Percentiles rank a stretch among this genome's conserved stretches.
Evolutionary conservation across 2,329 filamentous ascomycete species (phyloP).

Genomic region (Cadophora sp.): DNA sequence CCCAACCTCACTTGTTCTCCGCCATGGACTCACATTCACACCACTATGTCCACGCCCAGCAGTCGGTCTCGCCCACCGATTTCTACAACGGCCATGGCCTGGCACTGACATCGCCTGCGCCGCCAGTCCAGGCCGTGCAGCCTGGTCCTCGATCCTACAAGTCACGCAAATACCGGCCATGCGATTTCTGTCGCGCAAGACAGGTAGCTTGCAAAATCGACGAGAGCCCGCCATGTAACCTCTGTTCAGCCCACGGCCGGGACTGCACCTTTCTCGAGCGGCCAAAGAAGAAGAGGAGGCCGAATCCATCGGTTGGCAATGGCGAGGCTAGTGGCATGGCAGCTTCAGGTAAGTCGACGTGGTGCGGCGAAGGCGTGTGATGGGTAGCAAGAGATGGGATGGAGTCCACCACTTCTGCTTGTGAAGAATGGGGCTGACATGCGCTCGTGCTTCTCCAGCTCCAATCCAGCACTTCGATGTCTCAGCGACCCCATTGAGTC

Average conservation of each 20-base stretch:
- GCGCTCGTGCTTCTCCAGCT: constrained; percentile 25
- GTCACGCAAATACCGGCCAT: constrained; percentile 48
- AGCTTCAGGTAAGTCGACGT: constrained; percentile 35
- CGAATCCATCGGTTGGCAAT: constrained; percentile 36
- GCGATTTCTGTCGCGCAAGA: constrained; percentile 54
- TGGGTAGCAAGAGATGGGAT: constrained; percentile 11
- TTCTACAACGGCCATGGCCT: constrained; percentile 41
- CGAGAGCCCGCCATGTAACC: constrained; percentile 50
- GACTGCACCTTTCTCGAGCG: constrained; percentile 54
- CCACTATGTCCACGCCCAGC: constrained; percentile 30
- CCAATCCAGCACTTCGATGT: constrained; percentile 39
- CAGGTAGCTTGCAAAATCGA: constrained; percentile 55
- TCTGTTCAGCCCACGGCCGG: constrained; percentile 51
- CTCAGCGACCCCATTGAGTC: constrained; percentile 38
- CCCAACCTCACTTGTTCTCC: constrained; percentile 13
- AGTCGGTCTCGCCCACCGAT: constrained; percentile 40
- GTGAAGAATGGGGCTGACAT: constrained; percentile 27
- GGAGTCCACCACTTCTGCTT: constrained; percentile 10
- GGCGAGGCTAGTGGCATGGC: constrained; percentile 32
- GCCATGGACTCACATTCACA: constrained; percentile 21
- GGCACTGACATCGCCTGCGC: constrained; percentile 33
- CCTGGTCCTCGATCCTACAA: constrained; percentile 45
- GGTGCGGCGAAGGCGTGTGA: constrained; percentile 9
- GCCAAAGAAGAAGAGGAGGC: constrained; percentile 45
- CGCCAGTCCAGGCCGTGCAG: constrained; percentile 28